Evolutionary conservation across 345 rosid species (phyloP).

Genomic region (Gossypium bickii): DNA sequence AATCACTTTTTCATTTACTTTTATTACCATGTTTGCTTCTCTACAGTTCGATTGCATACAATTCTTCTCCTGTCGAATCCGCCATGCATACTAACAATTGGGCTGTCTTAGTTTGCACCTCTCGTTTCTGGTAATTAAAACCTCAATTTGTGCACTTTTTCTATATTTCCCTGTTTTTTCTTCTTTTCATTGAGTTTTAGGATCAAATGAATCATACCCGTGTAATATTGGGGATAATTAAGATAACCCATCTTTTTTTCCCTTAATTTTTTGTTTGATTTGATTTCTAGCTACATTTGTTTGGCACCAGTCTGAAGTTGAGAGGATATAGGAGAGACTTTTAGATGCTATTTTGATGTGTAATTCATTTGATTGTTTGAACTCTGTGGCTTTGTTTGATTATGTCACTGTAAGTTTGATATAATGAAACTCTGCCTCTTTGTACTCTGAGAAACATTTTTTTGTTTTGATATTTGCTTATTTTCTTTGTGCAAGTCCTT

Average conservation of each 20-base stretch:
- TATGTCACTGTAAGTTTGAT: neutral
- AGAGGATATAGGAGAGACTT: neutral
- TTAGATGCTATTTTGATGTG: neutral
- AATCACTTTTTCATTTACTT: neutral
- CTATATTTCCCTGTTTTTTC: neutral
- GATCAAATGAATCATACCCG: neutral
- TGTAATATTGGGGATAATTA: neutral
- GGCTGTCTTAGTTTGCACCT: slow-evolving; percentile 98
- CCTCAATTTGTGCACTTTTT: neutral
- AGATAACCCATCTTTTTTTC: neutral
- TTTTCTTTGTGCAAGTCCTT: neutral
- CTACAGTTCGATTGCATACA: slow-evolving; percentile 26
- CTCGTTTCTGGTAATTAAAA: slow-evolving; percentile 80
- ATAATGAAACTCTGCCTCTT: neutral
- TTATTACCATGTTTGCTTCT: slow-evolving; percentile 26
- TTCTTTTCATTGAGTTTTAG: slow-evolving; percentile 1
- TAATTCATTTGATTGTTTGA: slow-evolving; percentile 1
- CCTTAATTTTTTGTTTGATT: neutral
- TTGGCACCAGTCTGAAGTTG: neutral
- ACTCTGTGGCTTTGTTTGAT: neutral
- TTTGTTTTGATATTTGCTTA: neutral
- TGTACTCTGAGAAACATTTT: neutral
- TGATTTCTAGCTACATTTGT: neutral
- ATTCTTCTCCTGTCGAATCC: slow-evolving; percentile 52
- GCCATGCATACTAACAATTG: slow-evolving; percentile 90